These are phyloP conservation scores for Pinus taeda DNA, from an alignment of 75 land plant genomes.

Conservation along the genomic window DNA sequence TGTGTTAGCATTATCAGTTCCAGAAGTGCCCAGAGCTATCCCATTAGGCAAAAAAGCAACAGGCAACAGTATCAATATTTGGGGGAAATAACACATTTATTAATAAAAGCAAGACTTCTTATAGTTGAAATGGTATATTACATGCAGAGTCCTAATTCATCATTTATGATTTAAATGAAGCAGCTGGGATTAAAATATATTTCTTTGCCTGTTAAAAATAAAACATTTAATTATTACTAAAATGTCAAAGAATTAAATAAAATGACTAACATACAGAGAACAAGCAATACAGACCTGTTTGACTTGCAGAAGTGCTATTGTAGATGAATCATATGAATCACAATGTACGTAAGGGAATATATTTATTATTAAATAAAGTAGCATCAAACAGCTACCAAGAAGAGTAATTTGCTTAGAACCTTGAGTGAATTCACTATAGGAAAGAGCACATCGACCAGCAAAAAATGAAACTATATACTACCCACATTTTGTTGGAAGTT, in stretches of 20 bases:
- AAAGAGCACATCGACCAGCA: not conserved
- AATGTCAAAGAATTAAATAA: not conserved
- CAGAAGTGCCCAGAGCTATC: too few species aligned
- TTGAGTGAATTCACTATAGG: not conserved
- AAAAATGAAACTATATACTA: not conserved
- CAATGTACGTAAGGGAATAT: not conserved
- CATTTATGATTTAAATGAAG: not conserved
- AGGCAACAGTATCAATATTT: too few species aligned
- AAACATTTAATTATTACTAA: not conserved
- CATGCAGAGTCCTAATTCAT: not conserved
- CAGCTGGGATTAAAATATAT: not conserved
- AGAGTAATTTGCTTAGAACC: not conserved
- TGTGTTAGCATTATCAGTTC: too few species aligned
- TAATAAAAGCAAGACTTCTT: not conserved
- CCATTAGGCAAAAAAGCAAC: too few species aligned
- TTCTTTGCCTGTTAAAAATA: not conserved
- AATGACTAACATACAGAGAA: not conserved
- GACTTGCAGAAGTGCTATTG: not conserved
- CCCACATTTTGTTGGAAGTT: not conserved
- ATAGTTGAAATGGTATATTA: not conserved
- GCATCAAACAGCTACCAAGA: not conserved
- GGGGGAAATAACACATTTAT: too few species aligned
- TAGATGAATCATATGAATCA: not conserved
- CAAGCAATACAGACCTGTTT: not conserved
- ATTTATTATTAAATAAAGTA: too few species aligned